Base-by-base conservation (phyloP, 768 basidiomycete species). In the Russula virescens region DNA sequence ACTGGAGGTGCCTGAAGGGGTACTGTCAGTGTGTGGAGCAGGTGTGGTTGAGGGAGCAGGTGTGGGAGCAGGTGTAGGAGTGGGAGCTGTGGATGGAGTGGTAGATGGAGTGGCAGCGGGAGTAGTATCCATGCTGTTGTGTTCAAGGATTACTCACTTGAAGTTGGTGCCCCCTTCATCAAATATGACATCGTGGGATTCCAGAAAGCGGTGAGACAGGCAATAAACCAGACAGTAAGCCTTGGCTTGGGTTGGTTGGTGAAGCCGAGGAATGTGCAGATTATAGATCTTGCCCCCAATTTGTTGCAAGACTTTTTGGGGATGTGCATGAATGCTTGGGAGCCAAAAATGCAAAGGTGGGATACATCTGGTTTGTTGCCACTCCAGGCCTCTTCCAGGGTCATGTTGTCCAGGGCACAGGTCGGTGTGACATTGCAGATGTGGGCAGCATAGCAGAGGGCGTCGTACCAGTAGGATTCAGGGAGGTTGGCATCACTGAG, bases 381-480 rank as follows among this genome's bases (percentile, higher is more conserved):
- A 40, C 40, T 40, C 40, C 13, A 40, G 6, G 40, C 40, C 13
- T 40, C 14, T 3, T 9, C 40, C 35, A 68, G 69, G 1, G 69
- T 70, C 23, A 45, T 46, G 21, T 68, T 61, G 4, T 55, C 50
- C 40, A 70, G 64, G 1, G 63, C 56, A 19, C 50, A 45, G 0
- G 69, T 69, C 0, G 69, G 64, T 67, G 66, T 5, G 6, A 25
- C 2, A 5, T 48, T 48, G 53, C 65, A 60, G 61, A 70, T 55
- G 63, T 67, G 49, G 0, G 45, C 38, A 0, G 67, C 67, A 21
- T 59, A 51, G 13, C 51, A 8, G 5, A 69, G 1, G 51, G n/a
- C n/a, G n/a, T n/a, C n/a, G n/a, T n/a, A n/a, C n/a, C n/a, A n/a
- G n/a, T n/a, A n/a, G n/a, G n/a, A 19, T 1, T 49, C 34, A 2